Evolutionary conservation across 1,284 basidiomycete genomes (phyloP).

Genomic region (Heterobasidion occidentale): DNA sequence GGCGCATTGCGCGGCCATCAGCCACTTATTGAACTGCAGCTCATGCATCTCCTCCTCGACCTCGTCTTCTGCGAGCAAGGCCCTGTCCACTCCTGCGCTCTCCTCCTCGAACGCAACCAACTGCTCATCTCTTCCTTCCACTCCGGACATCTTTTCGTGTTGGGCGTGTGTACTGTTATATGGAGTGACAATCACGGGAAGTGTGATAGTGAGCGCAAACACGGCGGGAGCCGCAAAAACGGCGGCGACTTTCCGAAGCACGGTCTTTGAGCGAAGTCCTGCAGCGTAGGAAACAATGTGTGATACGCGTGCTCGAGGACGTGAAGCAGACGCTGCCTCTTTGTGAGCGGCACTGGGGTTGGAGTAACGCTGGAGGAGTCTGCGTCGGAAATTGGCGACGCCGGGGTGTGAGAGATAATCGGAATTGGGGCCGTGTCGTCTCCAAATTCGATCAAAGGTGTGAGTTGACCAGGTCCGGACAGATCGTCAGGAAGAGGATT

Average conservation of each 20-base stretch:
- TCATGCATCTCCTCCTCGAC: conserved; percentile 57
- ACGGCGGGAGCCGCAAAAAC: conserved; percentile 85
- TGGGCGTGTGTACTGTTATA: conserved; percentile 33
- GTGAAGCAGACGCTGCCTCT: conserved; percentile 31
- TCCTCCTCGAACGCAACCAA: conserved; percentile 67
- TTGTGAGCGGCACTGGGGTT: conserved; percentile 31
- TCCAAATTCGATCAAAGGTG: conserved; percentile 4
- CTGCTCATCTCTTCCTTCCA: conserved; percentile 23
- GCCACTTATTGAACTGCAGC: conserved; percentile 70
- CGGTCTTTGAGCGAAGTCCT: conserved; percentile 68
- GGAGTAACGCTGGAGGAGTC: conserved; percentile 27
- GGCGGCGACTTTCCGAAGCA: conserved; percentile 67
- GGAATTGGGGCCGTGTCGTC: conserved; percentile 30
- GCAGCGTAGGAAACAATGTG: conserved; percentile 83
- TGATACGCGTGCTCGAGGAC: conserved; percentile 38
- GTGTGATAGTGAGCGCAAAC: conserved; percentile 77
- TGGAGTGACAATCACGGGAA: conserved; percentile 81
- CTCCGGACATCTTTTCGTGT: conserved; percentile 35
- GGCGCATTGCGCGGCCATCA: conserved; percentile 75
- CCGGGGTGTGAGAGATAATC: conserved; percentile 47
- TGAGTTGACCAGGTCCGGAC: conserved; percentile 8
- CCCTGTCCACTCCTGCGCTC: conserved; percentile 44
- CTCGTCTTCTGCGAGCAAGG: conserved; percentile 58
- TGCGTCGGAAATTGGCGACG: conserved; percentile 36
- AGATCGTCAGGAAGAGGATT: conserved; percentile 19